Base-by-base conservation (phyloP, 2,329 filamentous ascomycete species). In the Monilinia laxa region DNA sequence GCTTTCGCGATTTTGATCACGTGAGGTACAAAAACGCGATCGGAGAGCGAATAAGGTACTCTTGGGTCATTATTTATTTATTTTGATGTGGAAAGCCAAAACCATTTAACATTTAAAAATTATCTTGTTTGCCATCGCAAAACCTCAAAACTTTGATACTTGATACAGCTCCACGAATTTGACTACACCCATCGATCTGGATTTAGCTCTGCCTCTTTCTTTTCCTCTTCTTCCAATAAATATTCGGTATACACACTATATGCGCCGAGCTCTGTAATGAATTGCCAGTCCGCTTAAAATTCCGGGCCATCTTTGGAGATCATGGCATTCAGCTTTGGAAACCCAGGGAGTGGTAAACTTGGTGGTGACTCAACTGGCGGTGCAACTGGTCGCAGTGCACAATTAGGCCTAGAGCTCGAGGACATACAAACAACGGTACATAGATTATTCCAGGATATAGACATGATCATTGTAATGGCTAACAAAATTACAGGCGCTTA, bases 401-500 rank as follows among this genome's bases (percentile, higher is more conserved):
- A 84, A 76, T 76, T 79, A 69, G 91, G 90, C 53, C 82, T 86
- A 60, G 87, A 92, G 74, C 82, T 97, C 65, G 83, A 88, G 71
- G 88, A 93, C 71, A 90, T 97, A 72, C 86, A 89, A 77, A 94
- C 93, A 71, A 92, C 97, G 83, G 91, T 92, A 80, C 71, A 79
- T 68, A 38, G n/a, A 55, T 40, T 63, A 25, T 23, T 53, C 52
- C 25, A 64, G 40, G 31, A 35, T 40, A 28, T 60, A 14, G 40
- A 23, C 49, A 51, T 23, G 14, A 51, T 40, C 31, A 38, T 62
- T 51, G 31, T 5, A 23, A 45, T 65, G 62, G 57, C 68, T 73
- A 62, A 72, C 58, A 49, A 60, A 59, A n/a, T 60, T 54, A 66
- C 68, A 85, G 91, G 85, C 85, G 71, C 81, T 99, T 59, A 92